These are phyloP conservation scores for Candida tibetensis DNA, from an alignment of 805 yeast genomes.

Conservation along the genomic window DNA sequence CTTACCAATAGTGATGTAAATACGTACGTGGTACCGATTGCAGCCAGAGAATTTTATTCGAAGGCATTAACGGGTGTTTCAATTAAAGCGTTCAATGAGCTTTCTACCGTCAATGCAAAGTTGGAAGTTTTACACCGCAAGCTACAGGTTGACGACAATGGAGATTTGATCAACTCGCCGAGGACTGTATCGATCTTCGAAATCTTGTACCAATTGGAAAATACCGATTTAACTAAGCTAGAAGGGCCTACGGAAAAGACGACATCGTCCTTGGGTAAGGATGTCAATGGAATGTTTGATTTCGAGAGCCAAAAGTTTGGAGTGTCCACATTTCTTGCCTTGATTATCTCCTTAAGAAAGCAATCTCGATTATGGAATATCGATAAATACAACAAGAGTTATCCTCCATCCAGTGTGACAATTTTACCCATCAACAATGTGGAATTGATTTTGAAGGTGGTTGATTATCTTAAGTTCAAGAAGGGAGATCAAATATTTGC, in stretches of 20 bases:
- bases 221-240: conserved; percentile 1
- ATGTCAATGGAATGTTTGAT: conserved; percentile 3
- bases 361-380: conserved; percentile 46
- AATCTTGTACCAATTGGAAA: conserved; percentile 17
- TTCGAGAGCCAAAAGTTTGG: conserved; percentile 13
- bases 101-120: conserved; percentile 39
- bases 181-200: conserved; percentile 36
- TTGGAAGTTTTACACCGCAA: conserved; percentile 46
- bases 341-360: conserved; percentile 49
- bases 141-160: conserved; percentile 39
- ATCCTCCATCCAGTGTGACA: conserved; percentile 33
- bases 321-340: conserved; percentile 33
- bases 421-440: conserved; percentile 26
- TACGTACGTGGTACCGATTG: conserved; percentile 35
- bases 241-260: background rate
- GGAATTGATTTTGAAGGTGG: conserved; percentile 11
- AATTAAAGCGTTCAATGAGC: conserved; percentile 35
- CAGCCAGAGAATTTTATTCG: conserved; percentile 34
- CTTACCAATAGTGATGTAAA: conserved; percentile 32
- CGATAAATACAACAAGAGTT: conserved; percentile 23
- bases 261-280: conserved; percentile 4
- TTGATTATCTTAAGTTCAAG: conserved; percentile 19
- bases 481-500: conserved; percentile 21
- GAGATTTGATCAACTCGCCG: conserved; percentile 29
- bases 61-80: conserved; percentile 38